Evolutionary conservation across 108 stramenopile genomes (phyloP), one percentile per base, ranked within the genome.

Genomic region (Discostella stelligeroides): DNA sequence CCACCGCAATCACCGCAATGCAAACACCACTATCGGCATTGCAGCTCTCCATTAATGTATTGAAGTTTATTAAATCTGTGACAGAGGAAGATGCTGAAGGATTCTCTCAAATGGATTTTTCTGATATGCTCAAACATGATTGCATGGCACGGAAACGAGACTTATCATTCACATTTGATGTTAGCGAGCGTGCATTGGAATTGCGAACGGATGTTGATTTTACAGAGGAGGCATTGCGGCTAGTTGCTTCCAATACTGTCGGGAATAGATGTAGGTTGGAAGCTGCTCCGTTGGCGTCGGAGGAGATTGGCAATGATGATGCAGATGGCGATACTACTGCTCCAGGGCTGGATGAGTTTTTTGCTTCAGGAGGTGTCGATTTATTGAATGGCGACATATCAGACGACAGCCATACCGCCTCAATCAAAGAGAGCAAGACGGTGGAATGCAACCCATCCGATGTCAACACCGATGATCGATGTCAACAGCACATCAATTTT

Each of bases 171-270:
- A 38, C 53, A 15, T 50, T 40, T 62, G 70, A 46, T 4, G 23
- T 71, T 2, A 42, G 41, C 20, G 70, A 61, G 24, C 59, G 70
- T 27, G 51, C n/a, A n/a, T 8, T 42, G 14, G 62, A 63, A 5
- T 42, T 62, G 18, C 40, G 50, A 8, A 39, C 55, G n/a, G 71
- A 72, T 15, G 61, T 18, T 12, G 29, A 60, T 0, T 63, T 72
- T 37, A 39, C 71, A 23, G 71, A 61, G 41, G 62, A 46, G 42
- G 28, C 49, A 9, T 43, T 71, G 6, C 40, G 50, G 45, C 39
- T 47, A 2, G 25, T 48, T 24, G 70, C 50, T 42, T 15, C 12
- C 6, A n/a, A 18, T 18, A 23, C 25, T 20, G 59, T n/a, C 25
- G 29, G 28, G 15, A 24, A 18, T 30, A 23, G 13, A 25, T 8